These are phyloP conservation scores for Rhynchosporium secalis DNA, from an alignment of 2,329 filamentous ascomycete species.

Conservation along the genomic window DNA sequence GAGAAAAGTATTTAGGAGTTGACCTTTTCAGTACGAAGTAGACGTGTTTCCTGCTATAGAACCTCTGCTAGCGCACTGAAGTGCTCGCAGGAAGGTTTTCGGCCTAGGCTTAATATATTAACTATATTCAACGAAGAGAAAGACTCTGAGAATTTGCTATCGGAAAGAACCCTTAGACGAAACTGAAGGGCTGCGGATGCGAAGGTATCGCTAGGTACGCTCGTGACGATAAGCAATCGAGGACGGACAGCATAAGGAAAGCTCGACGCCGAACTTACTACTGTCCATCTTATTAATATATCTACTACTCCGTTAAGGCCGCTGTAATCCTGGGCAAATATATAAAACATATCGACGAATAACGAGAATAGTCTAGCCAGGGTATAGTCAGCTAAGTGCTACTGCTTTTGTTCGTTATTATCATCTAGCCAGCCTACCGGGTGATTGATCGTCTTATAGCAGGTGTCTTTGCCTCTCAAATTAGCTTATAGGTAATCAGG, in stretches of 20 bases:
- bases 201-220: not conserved
- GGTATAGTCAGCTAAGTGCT: constrained; percentile 20
- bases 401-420: constrained; percentile 1
- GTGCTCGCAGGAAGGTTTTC: too few relatives aligned
- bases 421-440: constrained; percentile 18
- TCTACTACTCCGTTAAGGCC: constrained; percentile 24
- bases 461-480: constrained; percentile 17
- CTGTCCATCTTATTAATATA: constrained; percentile 25
- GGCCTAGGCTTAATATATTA: too few relatives aligned
- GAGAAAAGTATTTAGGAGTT: too few relatives aligned
- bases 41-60: too few relatives aligned
- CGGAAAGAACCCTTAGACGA: not conserved
- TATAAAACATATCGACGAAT: constrained; percentile 34
- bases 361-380: constrained; percentile 27
- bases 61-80: too few relatives aligned
- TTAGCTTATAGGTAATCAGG: constrained; percentile 15
- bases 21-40: too few relatives aligned
- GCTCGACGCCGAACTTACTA: constrained; percentile 27
- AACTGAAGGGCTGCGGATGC: not conserved
- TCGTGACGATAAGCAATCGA: not conserved
- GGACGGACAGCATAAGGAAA: constrained; percentile 16
- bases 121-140: not conserved
- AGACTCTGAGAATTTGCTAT: not conserved
- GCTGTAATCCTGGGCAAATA: constrained; percentile 33
- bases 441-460: constrained; percentile 23